Percentiles rank a stretch among this genome's conserved stretches.
Evolutionary conservation across 2,329 filamentous ascomycete species (phyloP).

Genomic region (Penicillium sp.): DNA sequence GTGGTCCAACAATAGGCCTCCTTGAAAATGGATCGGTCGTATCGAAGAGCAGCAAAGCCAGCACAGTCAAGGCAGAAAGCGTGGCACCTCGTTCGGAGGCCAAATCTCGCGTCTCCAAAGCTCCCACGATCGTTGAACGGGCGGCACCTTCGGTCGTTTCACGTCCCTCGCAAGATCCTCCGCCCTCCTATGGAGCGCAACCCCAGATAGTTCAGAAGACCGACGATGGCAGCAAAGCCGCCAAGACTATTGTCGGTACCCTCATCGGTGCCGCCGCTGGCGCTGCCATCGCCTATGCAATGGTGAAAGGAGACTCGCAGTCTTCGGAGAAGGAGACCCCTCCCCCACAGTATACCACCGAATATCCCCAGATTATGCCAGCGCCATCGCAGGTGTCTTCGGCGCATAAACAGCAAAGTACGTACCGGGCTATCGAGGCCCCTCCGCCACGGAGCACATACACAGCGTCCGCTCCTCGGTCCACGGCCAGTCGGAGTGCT

Average conservation of each 20-base stretch:
- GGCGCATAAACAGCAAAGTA: slow-evolving; percentile 17
- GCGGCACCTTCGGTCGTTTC: slow-evolving; percentile 20
- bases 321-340: slow-evolving; percentile 18
- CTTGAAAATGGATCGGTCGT: slow-evolving; percentile 38
- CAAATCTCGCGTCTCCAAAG: slow-evolving; percentile 27
- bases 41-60: slow-evolving; percentile 30
- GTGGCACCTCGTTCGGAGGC: slow-evolving; percentile 31
- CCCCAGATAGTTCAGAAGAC: slow-evolving; percentile 26
- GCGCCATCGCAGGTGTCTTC: slow-evolving; percentile 22
- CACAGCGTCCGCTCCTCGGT: slow-evolving; percentile 26
- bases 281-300: slow-evolving; percentile 68
- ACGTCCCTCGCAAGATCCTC: slow-evolving; percentile 18
- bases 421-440: slow-evolving; percentile 32
- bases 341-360: slow-evolving; percentile 23
- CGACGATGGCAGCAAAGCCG: slow-evolving; percentile 43
- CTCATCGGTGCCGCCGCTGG: slow-evolving; percentile 74
- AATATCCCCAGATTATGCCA: slow-evolving; percentile 22
- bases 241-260: slow-evolving; percentile 65
- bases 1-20: slow-evolving; percentile 31
- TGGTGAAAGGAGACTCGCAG: slow-evolving; percentile 55
- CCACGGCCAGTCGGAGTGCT: slow-evolving; percentile 31
- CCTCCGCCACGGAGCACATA: slow-evolving; percentile 24
- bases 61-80: slow-evolving; percentile 24
- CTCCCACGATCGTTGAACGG: slow-evolving; percentile 22
- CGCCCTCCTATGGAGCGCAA: slow-evolving; percentile 24